Percentiles rank a stretch among this genome's conserved stretches.
phyloP scores from a whole-genome alignment of 1,284 basidiomycete genomes.

The Ceratobasidium sp. region DNA sequence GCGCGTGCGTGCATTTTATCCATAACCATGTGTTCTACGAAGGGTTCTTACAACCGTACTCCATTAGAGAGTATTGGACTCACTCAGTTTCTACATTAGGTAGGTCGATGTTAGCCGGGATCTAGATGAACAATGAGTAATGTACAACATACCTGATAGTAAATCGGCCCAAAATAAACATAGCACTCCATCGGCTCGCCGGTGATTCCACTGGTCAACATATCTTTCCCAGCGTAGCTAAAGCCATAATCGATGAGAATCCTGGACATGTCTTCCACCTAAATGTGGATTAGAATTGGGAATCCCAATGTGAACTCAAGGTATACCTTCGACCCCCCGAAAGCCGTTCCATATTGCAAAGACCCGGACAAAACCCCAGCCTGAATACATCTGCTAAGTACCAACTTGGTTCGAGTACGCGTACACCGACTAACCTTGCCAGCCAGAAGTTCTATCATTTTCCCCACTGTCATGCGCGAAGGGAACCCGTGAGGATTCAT shows the following conservation, averaged over 20 bases:
- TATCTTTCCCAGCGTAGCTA: conserved; percentile 97
- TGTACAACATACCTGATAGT: conserved; percentile 77
- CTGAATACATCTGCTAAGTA: conserved; percentile 51
- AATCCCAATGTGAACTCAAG: not conserved
- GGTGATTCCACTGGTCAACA: conserved; percentile 96
- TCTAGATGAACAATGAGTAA: not conserved
- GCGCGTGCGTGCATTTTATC: conserved; percentile 99
- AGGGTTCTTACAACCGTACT: too few species aligned
- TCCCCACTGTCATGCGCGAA: conserved; percentile 99
- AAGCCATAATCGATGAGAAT: conserved; percentile 95
- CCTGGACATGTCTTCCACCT: conserved; percentile 98
- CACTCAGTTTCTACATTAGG: conserved; percentile 74
- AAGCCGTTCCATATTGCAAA: conserved; percentile 93
- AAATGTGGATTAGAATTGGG: not conserved
- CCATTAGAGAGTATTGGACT: too few species aligned
- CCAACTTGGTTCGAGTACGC: conserved; percentile 28
- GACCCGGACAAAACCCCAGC: conserved; percentile 87
- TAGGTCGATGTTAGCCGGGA: conserved; percentile 40
- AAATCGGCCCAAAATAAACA: conserved; percentile 98
- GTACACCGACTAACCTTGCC: conserved; percentile 69
- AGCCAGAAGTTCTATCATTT: conserved; percentile 99
- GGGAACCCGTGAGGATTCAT: conserved; percentile 99
- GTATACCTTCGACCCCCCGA: conserved; percentile 91
- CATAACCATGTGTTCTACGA: conserved; percentile 92
- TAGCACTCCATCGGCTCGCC: conserved; percentile 96